Evolutionary conservation across 108 stramenopile genomes (phyloP).

Genomic region (Mayamaea pseudoterrestris): DNA sequence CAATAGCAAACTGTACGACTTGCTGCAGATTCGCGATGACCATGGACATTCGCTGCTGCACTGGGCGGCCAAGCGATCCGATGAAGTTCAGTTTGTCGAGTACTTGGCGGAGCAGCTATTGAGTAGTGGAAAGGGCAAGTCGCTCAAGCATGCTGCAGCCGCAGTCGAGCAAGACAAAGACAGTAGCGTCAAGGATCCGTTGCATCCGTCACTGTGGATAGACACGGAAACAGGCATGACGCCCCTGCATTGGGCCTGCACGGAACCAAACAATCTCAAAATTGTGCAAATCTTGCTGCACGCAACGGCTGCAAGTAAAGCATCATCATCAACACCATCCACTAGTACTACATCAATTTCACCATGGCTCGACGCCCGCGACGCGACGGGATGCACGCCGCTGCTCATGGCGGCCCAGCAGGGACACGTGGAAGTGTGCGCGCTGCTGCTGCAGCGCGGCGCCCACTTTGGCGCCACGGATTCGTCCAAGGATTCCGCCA

Average conservation of each 20-base stretch:
- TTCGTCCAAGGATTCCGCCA: conserved; percentile 69
- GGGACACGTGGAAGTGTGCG: conserved; percentile 86
- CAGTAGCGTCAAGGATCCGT: too few relatives aligned
- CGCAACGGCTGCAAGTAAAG: neutral
- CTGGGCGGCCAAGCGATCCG: conserved; percentile 88
- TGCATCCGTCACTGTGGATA: conserved; percentile 7
- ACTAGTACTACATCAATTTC: conserved; percentile 4
- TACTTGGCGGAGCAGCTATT: conserved; percentile 8
- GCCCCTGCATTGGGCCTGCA: conserved; percentile 94
- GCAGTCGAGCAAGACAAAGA: too few relatives aligned
- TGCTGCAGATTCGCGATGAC: conserved; percentile 31
- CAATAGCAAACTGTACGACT: neutral
- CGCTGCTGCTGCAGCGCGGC: conserved; percentile 68
- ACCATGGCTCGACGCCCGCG: conserved; percentile 30
- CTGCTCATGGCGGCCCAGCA: conserved; percentile 90
- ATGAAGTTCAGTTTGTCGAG: conserved; percentile 63
- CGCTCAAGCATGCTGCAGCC: too few relatives aligned
- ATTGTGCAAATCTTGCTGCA: conserved; percentile 5
- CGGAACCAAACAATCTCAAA: conserved; percentile 30
- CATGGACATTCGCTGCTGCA: conserved; percentile 83
- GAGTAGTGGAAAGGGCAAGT: neutral
- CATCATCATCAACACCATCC: conserved; percentile 14
- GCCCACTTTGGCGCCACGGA: conserved; percentile 74
- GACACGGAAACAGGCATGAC: conserved; percentile 79
- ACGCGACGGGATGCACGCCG: conserved; percentile 80